Base-by-base conservation (phyloP, 2,329 filamentous ascomycete species). In the Fusarium cyanostomum region DNA sequence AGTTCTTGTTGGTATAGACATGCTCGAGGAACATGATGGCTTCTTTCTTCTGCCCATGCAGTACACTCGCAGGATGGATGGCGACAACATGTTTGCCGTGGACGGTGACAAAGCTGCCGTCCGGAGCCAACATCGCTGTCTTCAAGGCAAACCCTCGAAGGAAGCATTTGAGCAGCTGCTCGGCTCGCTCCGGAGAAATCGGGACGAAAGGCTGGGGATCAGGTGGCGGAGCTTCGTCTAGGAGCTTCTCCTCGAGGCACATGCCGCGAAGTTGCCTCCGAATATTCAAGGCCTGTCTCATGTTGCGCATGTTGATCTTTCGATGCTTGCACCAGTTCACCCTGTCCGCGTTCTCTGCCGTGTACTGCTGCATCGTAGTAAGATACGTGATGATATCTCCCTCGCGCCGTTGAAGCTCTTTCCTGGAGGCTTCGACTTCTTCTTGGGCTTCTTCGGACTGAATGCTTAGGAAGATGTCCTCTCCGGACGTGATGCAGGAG, bases 21-120 rank as follows among this genome's bases (percentile, higher is more conserved):
- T 89, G 84, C 63, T 90, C 87, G 9, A 89, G 72, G 60, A 89
- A 90, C 86, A 90, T 87, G 70, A 90, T 88, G 5, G 86, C 86
- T 73, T 89, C 86, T 69, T 81, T 82, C 74, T 88, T 89, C 67
- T 83, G 80, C 0, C 87, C 86, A 62, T 88, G 85, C 43, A 89
- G 66, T 0, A 87, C 84, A 63, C 87, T 89, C 0, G 85, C 81
- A 0, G 87, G 87, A 66, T 90, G 87, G 15, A 89, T 84, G 0
- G 84, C 80, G 9, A 90, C 85, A 2, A 81, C 77, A 46, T 89
- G 85, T 67, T 86, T 87, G 16, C 85, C 86, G 27, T 84, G 79
- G 0, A 83, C 78, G 0, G 86, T 89, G 7, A 84, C 80, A 55
- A 88, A 91, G 67, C 82, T 87, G 11, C 81, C 81, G 62, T 90